phyloP scores from a whole-genome alignment of 2,329 filamentous ascomycete species.

The Penicillium italicum region DNA sequence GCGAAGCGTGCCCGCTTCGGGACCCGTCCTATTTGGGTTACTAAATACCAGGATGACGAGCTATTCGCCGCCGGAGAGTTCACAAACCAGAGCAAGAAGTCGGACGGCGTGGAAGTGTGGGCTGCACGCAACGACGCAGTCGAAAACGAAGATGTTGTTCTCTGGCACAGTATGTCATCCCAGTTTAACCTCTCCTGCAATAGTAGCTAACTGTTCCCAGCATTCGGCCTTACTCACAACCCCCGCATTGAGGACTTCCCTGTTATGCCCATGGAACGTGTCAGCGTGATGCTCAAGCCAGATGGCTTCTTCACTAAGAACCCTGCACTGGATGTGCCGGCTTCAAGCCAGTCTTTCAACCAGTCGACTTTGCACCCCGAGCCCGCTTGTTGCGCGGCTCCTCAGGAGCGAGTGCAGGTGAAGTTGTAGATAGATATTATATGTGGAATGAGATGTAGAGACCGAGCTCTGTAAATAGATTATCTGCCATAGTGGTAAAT shows the following conservation, averaged over 20 bases:
- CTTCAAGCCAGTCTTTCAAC: conserved; percentile 40
- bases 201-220: conserved; percentile 17
- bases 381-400: conserved; percentile 23
- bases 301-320: conserved; percentile 52
- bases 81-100: conserved; percentile 52
- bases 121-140: conserved; percentile 48
- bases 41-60: conserved; percentile 52
- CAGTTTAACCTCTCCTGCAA: neutral
- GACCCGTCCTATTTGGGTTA: conserved; percentile 55
- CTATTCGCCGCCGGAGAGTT: conserved; percentile 52
- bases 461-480: neutral
- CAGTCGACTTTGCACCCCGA: conserved; percentile 36
- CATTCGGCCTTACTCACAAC: conserved; percentile 59
- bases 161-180: conserved; percentile 37
- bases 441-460: neutral
- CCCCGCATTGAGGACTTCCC: conserved; percentile 64
- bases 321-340: conserved; percentile 48
- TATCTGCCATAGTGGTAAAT: neutral
- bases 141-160: conserved; percentile 44
- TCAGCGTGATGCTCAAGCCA: conserved; percentile 47
- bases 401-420: conserved; percentile 21
- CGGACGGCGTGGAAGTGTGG: conserved; percentile 53
- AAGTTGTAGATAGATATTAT: conserved; percentile 27
- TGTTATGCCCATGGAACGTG: conserved; percentile 61
- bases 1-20: conserved; percentile 49